Conservation (phyloP, 208 protist species). For the Novymonas esmeraldas region DNA sequence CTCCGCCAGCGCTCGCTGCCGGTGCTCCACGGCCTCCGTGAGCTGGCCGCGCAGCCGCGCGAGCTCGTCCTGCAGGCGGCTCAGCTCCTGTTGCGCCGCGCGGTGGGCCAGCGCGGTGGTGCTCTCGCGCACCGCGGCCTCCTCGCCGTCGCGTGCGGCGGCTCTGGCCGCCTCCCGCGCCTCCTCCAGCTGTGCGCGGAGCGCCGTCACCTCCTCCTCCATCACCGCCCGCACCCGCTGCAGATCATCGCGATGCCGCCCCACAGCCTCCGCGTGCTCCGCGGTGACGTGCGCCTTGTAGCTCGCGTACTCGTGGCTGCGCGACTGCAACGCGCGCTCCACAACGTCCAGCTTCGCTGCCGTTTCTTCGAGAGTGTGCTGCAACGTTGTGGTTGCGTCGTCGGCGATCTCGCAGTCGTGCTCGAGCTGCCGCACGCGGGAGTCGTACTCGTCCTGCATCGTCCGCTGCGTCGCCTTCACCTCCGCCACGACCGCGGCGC, state of each 20-base stretch:
- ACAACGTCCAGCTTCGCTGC: slow-evolving; percentile 14
- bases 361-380: slow-evolving; percentile 38
- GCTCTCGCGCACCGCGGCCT: slow-evolving; percentile 36
- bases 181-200: slow-evolving; percentile 41
- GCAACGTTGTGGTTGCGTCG: slow-evolving; percentile 20
- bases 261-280: slow-evolving; percentile 23
- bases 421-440: slow-evolving; percentile 43
- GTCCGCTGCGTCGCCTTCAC: slow-evolving; percentile 32
- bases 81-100: slow-evolving; percentile 36
- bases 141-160: slow-evolving; percentile 47
- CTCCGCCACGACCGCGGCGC: slow-evolving; percentile 25
- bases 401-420: slow-evolving; percentile 32
- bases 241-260: slow-evolving; percentile 35
- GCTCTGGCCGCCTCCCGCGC: slow-evolving; percentile 36
- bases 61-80: slow-evolving; percentile 24
- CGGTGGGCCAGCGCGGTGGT: slow-evolving; percentile 26
- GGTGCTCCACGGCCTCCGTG: slow-evolving; percentile 30
- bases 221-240: slow-evolving; percentile 43
- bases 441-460: slow-evolving; percentile 47
- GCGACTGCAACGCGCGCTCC: slow-evolving; percentile 14
- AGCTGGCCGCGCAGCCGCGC: slow-evolving; percentile 31
- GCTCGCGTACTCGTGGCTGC: slow-evolving; percentile 14
- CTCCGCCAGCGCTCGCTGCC: slow-evolving; percentile 37
- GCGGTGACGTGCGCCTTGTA: slow-evolving; percentile 18
- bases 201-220: slow-evolving; percentile 47